These are phyloP conservation scores for Tarenaya hassleriana DNA, from an alignment of 345 rosid genomes.

Conservation along the genomic window DNA sequence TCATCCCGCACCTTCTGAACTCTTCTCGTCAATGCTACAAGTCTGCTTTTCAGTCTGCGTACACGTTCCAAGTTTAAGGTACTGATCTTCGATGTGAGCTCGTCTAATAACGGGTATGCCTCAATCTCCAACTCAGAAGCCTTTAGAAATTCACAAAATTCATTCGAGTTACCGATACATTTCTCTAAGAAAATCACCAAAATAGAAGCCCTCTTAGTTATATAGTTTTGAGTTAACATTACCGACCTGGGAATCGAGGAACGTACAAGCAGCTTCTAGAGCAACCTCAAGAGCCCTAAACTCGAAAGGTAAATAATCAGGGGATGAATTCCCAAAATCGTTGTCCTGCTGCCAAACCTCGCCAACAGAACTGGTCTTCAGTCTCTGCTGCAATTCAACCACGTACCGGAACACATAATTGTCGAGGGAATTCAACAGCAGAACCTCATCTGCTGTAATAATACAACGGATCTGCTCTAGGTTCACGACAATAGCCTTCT, in stretches of 20 bases:
- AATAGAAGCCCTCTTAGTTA: too few species aligned
- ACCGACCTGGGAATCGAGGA: constrained; percentile 94
- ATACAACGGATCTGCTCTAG: constrained; percentile 99
- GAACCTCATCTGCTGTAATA: constrained; percentile 94
- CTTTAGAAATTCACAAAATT: constrained; percentile 36
- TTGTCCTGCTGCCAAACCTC: constrained; percentile 74
- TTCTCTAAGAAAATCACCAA: too few species aligned
- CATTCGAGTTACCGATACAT: too few species aligned
- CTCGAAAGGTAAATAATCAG: constrained; percentile 97
- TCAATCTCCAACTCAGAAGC: constrained; percentile 98
- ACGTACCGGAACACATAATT: constrained; percentile 93
- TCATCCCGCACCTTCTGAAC: constrained; percentile 99
- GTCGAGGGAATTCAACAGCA: constrained; percentile 92
- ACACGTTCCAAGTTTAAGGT: constrained; percentile 92
- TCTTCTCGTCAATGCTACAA: constrained; percentile 87
- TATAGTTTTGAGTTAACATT: neutral
- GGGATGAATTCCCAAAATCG: constrained; percentile 56
- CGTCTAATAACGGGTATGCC: constrained; percentile 94
- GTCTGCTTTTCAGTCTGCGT: constrained; percentile 93
- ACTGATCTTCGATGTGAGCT: constrained; percentile 96
- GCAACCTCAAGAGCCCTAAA: constrained; percentile 97
- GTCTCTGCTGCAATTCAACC: constrained; percentile 83
- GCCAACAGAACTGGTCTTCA: constrained; percentile 52
- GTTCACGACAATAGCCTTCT: constrained; percentile 95
- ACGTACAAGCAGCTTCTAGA: constrained; percentile 92